Conservation (phyloP, 2,329 filamentous ascomycete genomes). For the Fusarium guadeloupense region DNA sequence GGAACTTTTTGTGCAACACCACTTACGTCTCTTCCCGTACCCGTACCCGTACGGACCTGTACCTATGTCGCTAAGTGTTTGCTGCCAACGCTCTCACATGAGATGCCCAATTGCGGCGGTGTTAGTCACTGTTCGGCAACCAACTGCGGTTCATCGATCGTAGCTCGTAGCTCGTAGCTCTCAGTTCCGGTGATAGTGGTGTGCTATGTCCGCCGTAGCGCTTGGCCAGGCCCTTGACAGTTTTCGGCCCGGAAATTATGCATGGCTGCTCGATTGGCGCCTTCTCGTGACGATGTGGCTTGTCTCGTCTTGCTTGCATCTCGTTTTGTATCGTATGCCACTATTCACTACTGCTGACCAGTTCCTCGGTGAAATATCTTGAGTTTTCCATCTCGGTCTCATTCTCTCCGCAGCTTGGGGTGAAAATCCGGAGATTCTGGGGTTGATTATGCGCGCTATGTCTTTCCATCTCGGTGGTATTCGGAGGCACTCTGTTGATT, state of each 20-base stretch:
- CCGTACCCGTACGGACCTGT: too few species aligned
- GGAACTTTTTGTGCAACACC: too few species aligned
- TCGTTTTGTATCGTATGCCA: too few species aligned
- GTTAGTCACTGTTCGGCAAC: slow-evolving; percentile 2
- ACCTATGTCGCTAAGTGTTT: too few species aligned
- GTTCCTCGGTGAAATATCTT: slow-evolving; percentile 11
- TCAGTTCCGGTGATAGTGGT: not conserved
- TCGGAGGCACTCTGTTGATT: slow-evolving; percentile 35
- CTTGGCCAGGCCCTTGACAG: slow-evolving; percentile 31
- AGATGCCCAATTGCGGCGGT: too few species aligned
- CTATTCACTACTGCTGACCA: not conserved
- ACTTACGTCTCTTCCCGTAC: too few species aligned
- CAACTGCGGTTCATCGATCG: slow-evolving; percentile 3
- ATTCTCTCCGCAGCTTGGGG: slow-evolving; percentile 22
- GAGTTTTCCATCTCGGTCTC: slow-evolving; percentile 10
- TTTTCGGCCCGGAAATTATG: slow-evolving; percentile 43
- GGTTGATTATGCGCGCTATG: slow-evolving; percentile 21
- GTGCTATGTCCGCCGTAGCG: not conserved
- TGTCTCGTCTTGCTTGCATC: not conserved
- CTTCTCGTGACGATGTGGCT: slow-evolving; percentile 36
- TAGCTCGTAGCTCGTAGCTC: not conserved
- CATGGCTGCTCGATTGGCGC: slow-evolving; percentile 36
- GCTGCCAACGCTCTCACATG: slow-evolving; percentile 1
- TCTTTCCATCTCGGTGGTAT: slow-evolving; percentile 34
- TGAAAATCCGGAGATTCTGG: slow-evolving; percentile 34